These are phyloP conservation scores for Fusarium mexicanum DNA, from an alignment of 2,329 filamentous ascomycete genomes.

Conservation along the genomic window DNA sequence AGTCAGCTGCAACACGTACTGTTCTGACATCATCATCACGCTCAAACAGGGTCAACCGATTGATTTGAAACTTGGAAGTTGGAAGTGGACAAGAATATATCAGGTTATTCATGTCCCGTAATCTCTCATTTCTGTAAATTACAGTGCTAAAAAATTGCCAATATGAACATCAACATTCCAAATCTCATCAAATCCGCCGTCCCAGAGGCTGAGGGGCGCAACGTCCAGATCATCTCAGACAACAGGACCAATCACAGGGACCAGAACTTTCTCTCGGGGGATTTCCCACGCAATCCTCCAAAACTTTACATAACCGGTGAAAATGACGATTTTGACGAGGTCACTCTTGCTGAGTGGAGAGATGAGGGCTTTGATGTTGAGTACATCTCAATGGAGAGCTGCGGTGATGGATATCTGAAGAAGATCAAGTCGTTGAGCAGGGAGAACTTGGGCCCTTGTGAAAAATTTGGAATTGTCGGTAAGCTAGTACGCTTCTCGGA, in stretches of 20 bases:
- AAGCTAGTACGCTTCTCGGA: not conserved
- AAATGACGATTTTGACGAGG: constrained; percentile 53
- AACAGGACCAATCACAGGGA: constrained; percentile 53
- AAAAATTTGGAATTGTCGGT: constrained; percentile 57
- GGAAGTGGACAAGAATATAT: constrained; percentile 20
- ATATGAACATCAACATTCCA: constrained; percentile 44
- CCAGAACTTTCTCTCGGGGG: constrained; percentile 52
- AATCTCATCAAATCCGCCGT: constrained; percentile 45
- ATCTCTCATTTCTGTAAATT: too few species aligned
- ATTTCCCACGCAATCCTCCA: constrained; percentile 51
- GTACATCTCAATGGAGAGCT: constrained; percentile 53
- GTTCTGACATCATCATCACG: constrained; percentile 31
- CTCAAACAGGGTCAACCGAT: constrained; percentile 9
- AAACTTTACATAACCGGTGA: constrained; percentile 57
- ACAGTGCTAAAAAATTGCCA: not conserved
- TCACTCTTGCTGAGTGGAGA: constrained; percentile 52
- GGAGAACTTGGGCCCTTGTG: constrained; percentile 50
- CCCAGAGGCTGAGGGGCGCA: constrained; percentile 46
- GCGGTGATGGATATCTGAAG: constrained; percentile 46
- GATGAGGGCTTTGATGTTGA: constrained; percentile 56
- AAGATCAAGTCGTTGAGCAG: constrained; percentile 49
- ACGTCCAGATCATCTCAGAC: constrained; percentile 45
- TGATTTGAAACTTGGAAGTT: constrained; percentile 29
- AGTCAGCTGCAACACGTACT: not conserved
- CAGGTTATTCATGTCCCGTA: not conserved